These are phyloP conservation scores for Lasiosphaeris hirsuta DNA, from an alignment of 495 filamentous ascomycete genomes.

Conservation along the genomic window DNA sequence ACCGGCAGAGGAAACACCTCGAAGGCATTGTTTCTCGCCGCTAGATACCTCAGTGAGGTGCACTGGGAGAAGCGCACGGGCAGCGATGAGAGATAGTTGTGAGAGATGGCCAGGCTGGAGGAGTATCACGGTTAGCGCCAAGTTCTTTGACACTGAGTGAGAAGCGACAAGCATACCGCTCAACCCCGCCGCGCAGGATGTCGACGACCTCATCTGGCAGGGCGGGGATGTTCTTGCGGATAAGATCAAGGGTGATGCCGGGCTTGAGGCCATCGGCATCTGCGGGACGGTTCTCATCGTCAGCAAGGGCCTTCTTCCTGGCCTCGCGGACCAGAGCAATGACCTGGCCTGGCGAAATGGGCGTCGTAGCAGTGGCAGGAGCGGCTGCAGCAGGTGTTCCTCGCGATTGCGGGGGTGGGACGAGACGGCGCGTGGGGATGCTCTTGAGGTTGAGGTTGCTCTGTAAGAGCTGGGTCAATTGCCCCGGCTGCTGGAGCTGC, in stretches of 20 bases:
- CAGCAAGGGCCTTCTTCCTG: conserved; percentile 50
- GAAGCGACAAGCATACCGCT: conserved; percentile 53
- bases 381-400: neutral
- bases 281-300: conserved; percentile 52
- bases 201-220: conserved; percentile 77
- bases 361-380: neutral
- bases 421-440: conserved; percentile 3
- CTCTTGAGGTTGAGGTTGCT: neutral
- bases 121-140: neutral
- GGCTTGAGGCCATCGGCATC: conserved; percentile 58
- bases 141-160: neutral
- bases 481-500: neutral
- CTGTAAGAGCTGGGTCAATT: neutral
- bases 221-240: conserved; percentile 63
- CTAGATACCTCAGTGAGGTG: conserved; percentile 72
- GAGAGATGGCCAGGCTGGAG: conserved; percentile 66
- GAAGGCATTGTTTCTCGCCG: conserved; percentile 72
- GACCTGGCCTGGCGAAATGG: conserved; percentile 35
- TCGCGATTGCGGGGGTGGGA: conserved; percentile 4
- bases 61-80: conserved; percentile 70
- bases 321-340: conserved; percentile 49
- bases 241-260: conserved; percentile 70
- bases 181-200: conserved; percentile 75
- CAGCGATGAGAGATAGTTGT: conserved; percentile 69
- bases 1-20: conserved; percentile 63